Percentiles rank a stretch among this genome's conserved stretches.
Conservation (phyloP, 805 yeast species). For the Jamesozyma jinghongensis region DNA sequence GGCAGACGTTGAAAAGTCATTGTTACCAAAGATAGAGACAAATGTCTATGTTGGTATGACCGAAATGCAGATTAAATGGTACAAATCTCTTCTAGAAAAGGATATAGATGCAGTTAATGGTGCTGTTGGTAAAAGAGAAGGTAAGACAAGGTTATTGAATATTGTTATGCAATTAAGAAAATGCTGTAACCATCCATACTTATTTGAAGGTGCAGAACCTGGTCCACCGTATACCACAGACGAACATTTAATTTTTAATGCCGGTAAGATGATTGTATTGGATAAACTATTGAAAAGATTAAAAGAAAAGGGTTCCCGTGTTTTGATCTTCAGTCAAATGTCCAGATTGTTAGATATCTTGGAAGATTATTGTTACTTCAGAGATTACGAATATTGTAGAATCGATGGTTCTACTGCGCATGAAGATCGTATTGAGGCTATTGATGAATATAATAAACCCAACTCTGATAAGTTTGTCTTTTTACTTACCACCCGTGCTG, state of each 20-base stretch:
- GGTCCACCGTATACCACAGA: constrained; percentile 97
- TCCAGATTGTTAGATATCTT: constrained; percentile 78
- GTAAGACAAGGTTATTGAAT: constrained; percentile 80
- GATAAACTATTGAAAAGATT: constrained; percentile 73
- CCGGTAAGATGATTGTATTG: constrained; percentile 83
- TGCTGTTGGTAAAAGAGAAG: constrained; percentile 83
- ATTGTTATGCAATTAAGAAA: constrained; percentile 95
- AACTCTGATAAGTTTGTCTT: constrained; percentile 77
- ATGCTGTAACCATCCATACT: constrained; percentile 94
- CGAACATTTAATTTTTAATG: constrained; percentile 82
- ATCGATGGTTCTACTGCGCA: constrained; percentile 92
- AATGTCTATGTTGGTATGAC: constrained; percentile 92
- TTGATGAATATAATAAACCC: constrained; percentile 83
- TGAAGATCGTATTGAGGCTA: constrained; percentile 85
- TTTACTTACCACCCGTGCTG: constrained; percentile 87
- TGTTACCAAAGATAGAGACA: constrained; percentile 81
- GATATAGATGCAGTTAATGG: constrained; percentile 97
- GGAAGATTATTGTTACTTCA: constrained; percentile 82
- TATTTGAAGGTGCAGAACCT: constrained; percentile 98
- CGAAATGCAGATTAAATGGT: constrained; percentile 91
- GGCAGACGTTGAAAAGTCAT: constrained; percentile 84
- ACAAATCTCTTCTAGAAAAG: constrained; percentile 75
- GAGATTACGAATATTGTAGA: constrained; percentile 80
- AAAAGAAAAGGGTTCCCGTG: constrained; percentile 74
- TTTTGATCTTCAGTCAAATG: constrained; percentile 89